Evolutionary conservation across 106 monocot genomes (phyloP), one percentile per base, ranked within the genome.

Genomic region (Dioscorea zingiberensis): DNA sequence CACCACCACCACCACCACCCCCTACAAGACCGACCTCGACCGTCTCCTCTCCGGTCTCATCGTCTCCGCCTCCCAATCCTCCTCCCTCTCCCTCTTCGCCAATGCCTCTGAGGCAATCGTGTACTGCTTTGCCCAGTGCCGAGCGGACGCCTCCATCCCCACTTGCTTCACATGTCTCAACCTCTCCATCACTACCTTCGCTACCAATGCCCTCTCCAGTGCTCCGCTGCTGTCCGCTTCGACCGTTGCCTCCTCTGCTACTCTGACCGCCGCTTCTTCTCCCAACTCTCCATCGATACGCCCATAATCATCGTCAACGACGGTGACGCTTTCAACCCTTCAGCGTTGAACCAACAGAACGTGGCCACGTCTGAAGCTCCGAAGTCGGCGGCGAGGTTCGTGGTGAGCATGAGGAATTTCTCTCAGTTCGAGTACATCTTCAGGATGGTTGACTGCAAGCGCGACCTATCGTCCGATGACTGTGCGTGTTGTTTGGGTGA

Each of bases 391-490:
- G 38, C 18, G 54, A 72, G 27, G 62, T 63, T 72, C 30, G 72
- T 53, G 4, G 49, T 54, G 0, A 62, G 63, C 1, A 4, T 19
- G 27, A 27, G 54, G 23, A 44, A 54, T 38, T 54, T 63, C 54
- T 55, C 24, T 13, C 22, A 25, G 23, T 44, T 21, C n/a, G 10
- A 48, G 38, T 28, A 44, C 44, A 32, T 72, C 7, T 72, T 55
- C 54, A 62, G 53, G 3, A 19, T 55, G 15, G 72, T 64, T 2
- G 63, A 72, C 63, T 72, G 72, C 72, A 72, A 62, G 16, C 38
- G 63, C 21, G 72, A 72, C 38, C 24, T 72, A 48, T 28, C 72
- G 17, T 21, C 54, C 29, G 30, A 55, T 10, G 11, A n/a, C 1
- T 72, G 72, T 59, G 2, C 17, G 10, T 4, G 13, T 10, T 72